Evolutionary conservation across 495 filamentous ascomycete species (phyloP).

Genomic region (Schizothecium vesticola): DNA sequence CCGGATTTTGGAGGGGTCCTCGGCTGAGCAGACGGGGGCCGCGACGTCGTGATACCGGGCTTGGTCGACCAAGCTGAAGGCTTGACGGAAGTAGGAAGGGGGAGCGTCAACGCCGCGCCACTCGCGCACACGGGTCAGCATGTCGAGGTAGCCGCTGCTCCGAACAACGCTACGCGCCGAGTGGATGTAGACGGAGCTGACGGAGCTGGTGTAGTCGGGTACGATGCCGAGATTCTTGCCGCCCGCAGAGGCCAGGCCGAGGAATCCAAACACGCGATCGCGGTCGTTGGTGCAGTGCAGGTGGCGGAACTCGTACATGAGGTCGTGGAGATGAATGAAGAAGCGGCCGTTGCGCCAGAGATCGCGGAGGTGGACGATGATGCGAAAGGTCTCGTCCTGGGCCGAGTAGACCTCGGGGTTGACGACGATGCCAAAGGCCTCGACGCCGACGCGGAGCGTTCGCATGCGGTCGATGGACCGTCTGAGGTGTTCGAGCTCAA

Average conservation of each 20-base stretch:
- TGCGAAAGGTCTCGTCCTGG: conserved; percentile 4
- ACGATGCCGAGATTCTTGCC: background rate
- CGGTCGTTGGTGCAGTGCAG: background rate
- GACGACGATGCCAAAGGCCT: background rate
- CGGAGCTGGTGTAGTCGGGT: conserved; percentile 2
- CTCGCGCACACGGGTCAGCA: conserved; percentile 1
- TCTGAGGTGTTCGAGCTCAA: background rate
- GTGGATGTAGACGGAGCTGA: background rate
- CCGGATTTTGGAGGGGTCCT: background rate
- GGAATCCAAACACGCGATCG: background rate
- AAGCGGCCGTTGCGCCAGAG: background rate
- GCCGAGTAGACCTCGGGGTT: background rate
- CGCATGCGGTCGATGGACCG: background rate
- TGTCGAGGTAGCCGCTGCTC: background rate
- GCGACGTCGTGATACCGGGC: conserved; percentile 4
- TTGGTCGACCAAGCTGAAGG: conserved; percentile 6
- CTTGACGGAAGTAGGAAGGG: background rate
- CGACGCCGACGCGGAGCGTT: background rate
- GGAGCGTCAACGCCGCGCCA: background rate
- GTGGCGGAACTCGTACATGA: background rate
- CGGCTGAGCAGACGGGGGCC: background rate
- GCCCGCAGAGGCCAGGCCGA: background rate
- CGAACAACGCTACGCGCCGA: background rate
- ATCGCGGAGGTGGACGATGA: background rate
- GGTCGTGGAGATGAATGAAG: background rate